A percentile compares a stretch with the other conserved stretches of the same genome.
Conservation (phyloP, 1,284 basidiomycete genomes). For the Meripilus lineatus region DNA sequence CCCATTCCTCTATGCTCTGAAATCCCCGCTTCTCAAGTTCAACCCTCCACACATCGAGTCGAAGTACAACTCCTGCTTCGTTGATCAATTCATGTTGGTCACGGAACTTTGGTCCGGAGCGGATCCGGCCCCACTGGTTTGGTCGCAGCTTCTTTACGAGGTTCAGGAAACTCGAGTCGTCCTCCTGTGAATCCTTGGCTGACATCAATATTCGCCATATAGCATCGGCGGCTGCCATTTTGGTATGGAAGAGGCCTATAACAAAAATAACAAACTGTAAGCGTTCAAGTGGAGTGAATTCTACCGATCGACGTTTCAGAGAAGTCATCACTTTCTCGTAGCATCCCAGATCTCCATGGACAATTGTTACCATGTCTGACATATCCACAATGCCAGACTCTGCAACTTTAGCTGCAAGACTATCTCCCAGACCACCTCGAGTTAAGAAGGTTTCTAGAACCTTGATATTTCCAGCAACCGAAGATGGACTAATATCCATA, state of each 20-base stretch:
- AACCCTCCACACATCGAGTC: constrained; percentile 14
- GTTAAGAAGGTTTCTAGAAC: constrained; percentile 21
- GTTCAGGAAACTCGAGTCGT: background rate
- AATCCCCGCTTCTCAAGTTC: constrained; percentile 6
- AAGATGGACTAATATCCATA: constrained; percentile 25
- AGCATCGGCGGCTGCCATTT: background rate
- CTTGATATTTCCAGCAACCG: constrained; percentile 18
- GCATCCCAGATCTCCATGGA: constrained; percentile 25
- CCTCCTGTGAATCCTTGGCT: background rate
- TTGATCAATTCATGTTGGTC: background rate
- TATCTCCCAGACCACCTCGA: constrained; percentile 19
- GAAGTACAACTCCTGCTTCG: background rate
- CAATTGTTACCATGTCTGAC: constrained; percentile 16
- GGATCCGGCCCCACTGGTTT: background rate
- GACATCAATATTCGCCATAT: background rate
- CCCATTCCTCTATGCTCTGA: constrained; percentile 18
- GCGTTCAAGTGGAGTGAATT: background rate
- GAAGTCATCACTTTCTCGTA: constrained; percentile 13
- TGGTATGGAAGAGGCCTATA: background rate
- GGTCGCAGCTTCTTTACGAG: background rate
- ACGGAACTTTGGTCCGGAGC: background rate
- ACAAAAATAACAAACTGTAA: background rate
- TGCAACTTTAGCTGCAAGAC: too few relatives aligned
- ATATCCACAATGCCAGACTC: constrained; percentile 5
- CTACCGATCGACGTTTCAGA: background rate